These are phyloP conservation scores for Obba rivulosa DNA, from an alignment of 768 basidiomycete species.

Conservation along the genomic window DNA sequence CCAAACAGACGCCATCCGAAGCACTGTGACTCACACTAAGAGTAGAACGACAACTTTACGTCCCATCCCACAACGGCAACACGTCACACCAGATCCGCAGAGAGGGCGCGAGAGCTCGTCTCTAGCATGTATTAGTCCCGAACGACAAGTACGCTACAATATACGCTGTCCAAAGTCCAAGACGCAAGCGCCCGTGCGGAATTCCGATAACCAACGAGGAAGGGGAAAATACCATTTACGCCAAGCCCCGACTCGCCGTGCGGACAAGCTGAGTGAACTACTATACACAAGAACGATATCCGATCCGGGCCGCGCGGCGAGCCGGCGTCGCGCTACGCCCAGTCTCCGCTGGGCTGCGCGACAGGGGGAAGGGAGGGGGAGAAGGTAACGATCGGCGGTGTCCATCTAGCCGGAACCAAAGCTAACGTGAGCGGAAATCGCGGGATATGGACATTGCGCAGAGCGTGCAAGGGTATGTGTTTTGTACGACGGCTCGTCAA, in stretches of 20 bases:
- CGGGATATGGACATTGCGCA: constrained; percentile 9
- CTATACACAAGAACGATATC: neutral
- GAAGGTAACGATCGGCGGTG: constrained; percentile 13
- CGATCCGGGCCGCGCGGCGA: neutral
- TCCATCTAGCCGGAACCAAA: constrained; percentile 20
- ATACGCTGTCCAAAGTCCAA: neutral
- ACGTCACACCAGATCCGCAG: neutral
- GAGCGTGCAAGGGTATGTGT: constrained; percentile 4
- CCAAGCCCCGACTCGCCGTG: too few species aligned
- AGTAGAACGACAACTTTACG: too few species aligned
- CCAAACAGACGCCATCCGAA: too few species aligned
- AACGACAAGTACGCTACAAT: neutral
- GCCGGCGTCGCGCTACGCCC: constrained; percentile 5
- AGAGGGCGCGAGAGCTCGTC: neutral
- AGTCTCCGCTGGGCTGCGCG: constrained; percentile 4
- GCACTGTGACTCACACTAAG: too few species aligned
- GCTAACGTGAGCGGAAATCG: constrained; percentile 1
- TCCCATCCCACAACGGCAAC: too few species aligned
- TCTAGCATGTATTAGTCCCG: neutral
- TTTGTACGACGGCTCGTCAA: neutral
- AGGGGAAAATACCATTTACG: neutral
- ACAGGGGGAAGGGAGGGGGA: neutral
- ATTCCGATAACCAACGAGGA: neutral
- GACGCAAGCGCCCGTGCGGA: neutral
- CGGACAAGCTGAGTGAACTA: neutral